Evolutionary conservation across 2,329 filamentous ascomycete genomes (phyloP).

Genomic region (Berkeleyomyces rouxiae): DNA sequence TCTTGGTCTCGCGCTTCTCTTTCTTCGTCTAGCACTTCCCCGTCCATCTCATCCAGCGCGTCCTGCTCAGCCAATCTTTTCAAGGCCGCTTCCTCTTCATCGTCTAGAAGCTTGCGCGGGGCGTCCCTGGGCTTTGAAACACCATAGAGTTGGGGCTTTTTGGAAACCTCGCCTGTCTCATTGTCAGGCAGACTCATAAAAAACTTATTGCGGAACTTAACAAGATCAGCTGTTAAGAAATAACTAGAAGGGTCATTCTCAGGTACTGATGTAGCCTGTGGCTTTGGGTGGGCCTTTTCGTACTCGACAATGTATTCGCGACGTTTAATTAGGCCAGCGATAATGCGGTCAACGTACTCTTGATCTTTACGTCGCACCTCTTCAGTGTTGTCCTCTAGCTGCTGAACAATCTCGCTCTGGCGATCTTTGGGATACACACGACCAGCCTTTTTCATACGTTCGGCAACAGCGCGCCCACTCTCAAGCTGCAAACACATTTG

Average conservation of each 20-base stretch:
- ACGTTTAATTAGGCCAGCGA: not conserved
- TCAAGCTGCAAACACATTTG: conserved; percentile 32
- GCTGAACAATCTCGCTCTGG: conserved; percentile 21
- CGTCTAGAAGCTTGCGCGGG: not conserved
- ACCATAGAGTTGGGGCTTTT: conserved; percentile 2
- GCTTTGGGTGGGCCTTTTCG: not conserved
- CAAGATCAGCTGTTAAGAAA: conserved; percentile 3
- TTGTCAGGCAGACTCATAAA: conserved; percentile 10
- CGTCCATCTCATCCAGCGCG: not conserved
- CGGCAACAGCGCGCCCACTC: conserved; percentile 24
- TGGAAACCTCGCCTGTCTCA: conserved; percentile 6
- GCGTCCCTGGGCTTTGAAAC: not conserved
- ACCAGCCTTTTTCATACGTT: conserved; percentile 27
- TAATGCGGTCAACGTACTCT: not conserved
- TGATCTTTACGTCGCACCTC: conserved; percentile 2
- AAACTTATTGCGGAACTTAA: not conserved
- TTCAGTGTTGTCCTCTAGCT: conserved; percentile 6
- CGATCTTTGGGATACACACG: conserved; percentile 30
- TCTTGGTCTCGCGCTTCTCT: not conserved
- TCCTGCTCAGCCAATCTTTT: not conserved
- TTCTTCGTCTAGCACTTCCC: not conserved
- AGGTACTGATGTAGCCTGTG: not conserved
- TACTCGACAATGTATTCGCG: not conserved
- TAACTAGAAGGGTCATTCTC: conserved; percentile 3
- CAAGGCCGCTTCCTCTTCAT: not conserved